phyloP scores from a whole-genome alignment of 768 basidiomycete species.

The Phaeotremella skinneri region DNA sequence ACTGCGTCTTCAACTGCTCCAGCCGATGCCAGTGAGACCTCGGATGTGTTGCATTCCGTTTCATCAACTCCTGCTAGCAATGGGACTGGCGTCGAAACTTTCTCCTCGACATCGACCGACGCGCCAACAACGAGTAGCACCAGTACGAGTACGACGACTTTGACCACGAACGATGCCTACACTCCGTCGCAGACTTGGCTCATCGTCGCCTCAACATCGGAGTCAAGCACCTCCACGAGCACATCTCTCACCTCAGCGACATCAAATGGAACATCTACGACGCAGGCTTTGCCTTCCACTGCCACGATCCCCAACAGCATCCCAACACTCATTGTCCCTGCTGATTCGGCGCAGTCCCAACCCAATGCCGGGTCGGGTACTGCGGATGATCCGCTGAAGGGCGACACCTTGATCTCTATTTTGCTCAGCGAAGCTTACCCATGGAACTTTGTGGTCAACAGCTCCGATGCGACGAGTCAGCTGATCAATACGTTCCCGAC shows the following conservation, averaged over 20 bases:
- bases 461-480: slow-evolving; percentile 64
- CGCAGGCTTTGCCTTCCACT: slow-evolving; percentile 33
- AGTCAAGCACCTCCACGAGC: slow-evolving; percentile 14
- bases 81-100: slow-evolving; percentile 22
- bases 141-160: slow-evolving; percentile 2
- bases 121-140: slow-evolving; percentile 3
- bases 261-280: slow-evolving; percentile 3
- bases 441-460: slow-evolving; percentile 54
- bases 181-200: slow-evolving; percentile 40
- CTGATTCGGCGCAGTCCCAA: slow-evolving; percentile 42
- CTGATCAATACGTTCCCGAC: slow-evolving; percentile 70
- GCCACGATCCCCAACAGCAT: slow-evolving; percentile 47
- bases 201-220: slow-evolving; percentile 30
- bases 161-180: slow-evolving; percentile 27
- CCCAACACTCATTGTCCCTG: slow-evolving; percentile 50
- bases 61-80: slow-evolving; percentile 22
- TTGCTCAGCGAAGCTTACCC: slow-evolving; percentile 44
- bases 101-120: slow-evolving; percentile 14
- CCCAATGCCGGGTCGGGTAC: slow-evolving; percentile 29
- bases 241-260: not conserved
- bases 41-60: slow-evolving; percentile 8
- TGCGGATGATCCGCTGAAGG: slow-evolving; percentile 34
- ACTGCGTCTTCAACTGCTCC: not conserved
- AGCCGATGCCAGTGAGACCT: slow-evolving; percentile 1
- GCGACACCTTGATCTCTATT: slow-evolving; percentile 43